phyloP scores from a whole-genome alignment of 2,329 filamentous ascomycete genomes.

The Metarhizium rileyi region DNA sequence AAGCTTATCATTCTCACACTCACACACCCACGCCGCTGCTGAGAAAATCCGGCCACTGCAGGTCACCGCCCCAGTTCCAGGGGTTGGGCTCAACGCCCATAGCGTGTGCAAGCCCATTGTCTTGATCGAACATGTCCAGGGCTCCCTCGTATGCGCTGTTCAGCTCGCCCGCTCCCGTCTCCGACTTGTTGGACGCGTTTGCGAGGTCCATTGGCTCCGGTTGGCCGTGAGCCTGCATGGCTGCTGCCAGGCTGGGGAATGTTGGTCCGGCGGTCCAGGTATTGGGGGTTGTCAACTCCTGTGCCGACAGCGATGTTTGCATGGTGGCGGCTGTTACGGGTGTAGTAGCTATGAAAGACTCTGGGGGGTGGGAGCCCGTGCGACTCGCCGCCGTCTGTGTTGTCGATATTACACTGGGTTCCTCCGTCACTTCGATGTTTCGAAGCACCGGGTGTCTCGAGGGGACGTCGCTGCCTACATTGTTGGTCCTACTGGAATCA shows the following conservation, averaged over 20 bases:
- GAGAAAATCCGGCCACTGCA: conserved; percentile 24
- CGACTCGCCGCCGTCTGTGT: neutral
- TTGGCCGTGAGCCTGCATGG: neutral
- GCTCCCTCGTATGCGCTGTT: conserved; percentile 42
- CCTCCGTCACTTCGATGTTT: conserved; percentile 16
- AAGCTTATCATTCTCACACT: neutral
- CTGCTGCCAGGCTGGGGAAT: neutral
- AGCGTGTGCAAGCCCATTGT: conserved; percentile 30
- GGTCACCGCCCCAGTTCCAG: conserved; percentile 22
- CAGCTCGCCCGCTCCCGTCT: conserved; percentile 29
- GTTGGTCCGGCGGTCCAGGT: conserved; percentile 1
- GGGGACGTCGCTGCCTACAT: conserved; percentile 7
- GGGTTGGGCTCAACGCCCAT: conserved; percentile 31
- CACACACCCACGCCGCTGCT: conserved; percentile 22
- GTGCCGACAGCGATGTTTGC: conserved; percentile 1
- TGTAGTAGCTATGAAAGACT: neutral
- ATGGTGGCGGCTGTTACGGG: neutral
- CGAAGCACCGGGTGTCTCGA: conserved; percentile 10
- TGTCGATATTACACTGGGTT: conserved; percentile 16
- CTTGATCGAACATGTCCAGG: conserved; percentile 35
- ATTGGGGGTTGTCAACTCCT: neutral
- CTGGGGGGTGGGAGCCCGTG: neutral
- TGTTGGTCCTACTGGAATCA: neutral
- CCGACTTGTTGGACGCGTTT: conserved; percentile 16
- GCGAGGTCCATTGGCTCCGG: conserved; percentile 11